Base-by-base conservation (phyloP, 495 filamentous ascomycete genomes). In the Tuber magnatum region DNA sequence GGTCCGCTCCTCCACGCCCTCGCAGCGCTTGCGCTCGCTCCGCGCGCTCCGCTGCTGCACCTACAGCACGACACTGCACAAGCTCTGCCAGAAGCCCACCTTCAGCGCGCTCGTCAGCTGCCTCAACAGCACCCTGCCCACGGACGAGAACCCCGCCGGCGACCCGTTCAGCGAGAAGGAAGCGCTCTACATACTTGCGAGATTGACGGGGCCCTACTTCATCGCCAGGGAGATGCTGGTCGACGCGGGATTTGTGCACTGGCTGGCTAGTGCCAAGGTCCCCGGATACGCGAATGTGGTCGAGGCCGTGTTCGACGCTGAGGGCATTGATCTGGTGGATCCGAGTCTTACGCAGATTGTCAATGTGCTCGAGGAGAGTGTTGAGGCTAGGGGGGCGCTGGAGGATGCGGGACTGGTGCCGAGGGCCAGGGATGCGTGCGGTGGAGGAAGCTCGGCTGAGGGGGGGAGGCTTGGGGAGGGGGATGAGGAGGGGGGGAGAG, bases 31-130 rank as follows among this genome's bases (percentile, higher is more conserved):
- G 1, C 78, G 75, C 18, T 74, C 79, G 10, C 56, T 80, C 48
- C 76, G 77, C 72, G 78, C 78, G 22, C 46, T 80, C 39, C 74
- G 78, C 41, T 80, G 74, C 71, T 78, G 80, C 39, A 72, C 78
- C 16, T 74, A 68, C 43, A 74, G 75, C 51, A 65, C 71, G n/a
- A 78, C 79, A 32, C 76, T 80, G 68, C 46, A 70, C 3, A 76
- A 69, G 22, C 79, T 80, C 35, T 80, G 79, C 22, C 80, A 74
- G 22, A 48, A 46, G n/a, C 28, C 16, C 10, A 77, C 78, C 16
- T 80, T 80, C 28, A 69, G 41, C 9, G 75, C 79, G 5, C 79
- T 80, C 24, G 72, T 80, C 16, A 44, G 69, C 28, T 73, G 74
- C 28, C 79, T 80, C 39, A 73, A 80, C 18, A 70, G 71, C 40